phyloP scores from a whole-genome alignment of 176 grass and related monocot species.

The Thalia dealbata region DNA sequence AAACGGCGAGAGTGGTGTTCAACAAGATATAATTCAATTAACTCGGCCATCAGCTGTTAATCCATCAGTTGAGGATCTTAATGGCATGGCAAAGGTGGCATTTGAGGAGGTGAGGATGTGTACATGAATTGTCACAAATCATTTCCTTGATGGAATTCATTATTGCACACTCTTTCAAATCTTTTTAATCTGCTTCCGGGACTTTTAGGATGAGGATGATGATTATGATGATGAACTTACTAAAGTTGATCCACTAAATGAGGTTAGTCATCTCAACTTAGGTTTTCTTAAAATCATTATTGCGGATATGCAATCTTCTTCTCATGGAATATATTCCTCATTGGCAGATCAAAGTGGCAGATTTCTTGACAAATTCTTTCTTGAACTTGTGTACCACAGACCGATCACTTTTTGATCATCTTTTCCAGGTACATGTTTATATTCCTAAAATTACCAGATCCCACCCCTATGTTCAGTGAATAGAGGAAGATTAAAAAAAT shows the following conservation, averaged over 20 bases:
- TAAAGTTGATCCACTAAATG: constrained; percentile 61
- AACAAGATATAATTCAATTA: constrained; percentile 43
- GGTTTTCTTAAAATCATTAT: neutral
- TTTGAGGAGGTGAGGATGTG: constrained; percentile 53
- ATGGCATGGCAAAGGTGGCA: constrained; percentile 80
- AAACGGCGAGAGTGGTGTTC: constrained; percentile 24
- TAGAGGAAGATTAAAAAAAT: too few relatives aligned
- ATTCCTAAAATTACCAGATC: neutral
- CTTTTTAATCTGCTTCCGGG: neutral
- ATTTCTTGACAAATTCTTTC: constrained; percentile 61
- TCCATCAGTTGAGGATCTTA: constrained; percentile 61
- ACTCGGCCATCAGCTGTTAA: constrained; percentile 51
- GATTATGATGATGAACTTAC: constrained; percentile 62
- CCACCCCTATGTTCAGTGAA: too few relatives aligned
- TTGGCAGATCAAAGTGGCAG: constrained; percentile 62
- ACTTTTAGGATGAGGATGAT: constrained; percentile 37
- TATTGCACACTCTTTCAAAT: neutral
- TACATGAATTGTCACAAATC: neutral
- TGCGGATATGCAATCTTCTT: neutral
- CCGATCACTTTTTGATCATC: constrained; percentile 50
- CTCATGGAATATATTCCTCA: neutral
- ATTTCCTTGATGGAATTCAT: neutral
- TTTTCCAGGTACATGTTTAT: constrained; percentile 52
- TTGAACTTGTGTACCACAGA: constrained; percentile 43
- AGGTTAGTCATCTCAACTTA: constrained; percentile 34